Percentiles rank a stretch among this genome's conserved stretches.
phyloP scores from a whole-genome alignment of 2,329 filamentous ascomycete genomes.

The Aspergillus alliaceus region DNA sequence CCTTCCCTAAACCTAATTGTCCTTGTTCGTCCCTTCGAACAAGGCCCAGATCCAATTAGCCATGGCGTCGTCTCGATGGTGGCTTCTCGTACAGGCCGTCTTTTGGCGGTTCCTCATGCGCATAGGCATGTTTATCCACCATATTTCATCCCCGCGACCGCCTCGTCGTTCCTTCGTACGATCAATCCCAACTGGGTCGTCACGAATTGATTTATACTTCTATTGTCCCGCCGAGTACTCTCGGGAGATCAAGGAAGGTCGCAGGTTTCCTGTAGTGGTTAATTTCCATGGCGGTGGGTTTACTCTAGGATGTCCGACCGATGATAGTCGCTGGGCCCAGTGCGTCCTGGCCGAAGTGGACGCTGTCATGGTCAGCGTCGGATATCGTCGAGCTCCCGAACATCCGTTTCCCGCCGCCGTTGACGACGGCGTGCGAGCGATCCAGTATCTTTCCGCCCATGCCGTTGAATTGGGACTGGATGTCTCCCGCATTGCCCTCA shows the following conservation, averaged over 20 bases:
- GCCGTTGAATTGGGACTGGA: constrained; percentile 59
- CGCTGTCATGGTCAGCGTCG: constrained; percentile 61
- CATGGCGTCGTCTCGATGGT: constrained; percentile 52
- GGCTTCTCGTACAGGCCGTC: constrained; percentile 62
- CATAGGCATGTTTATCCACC: constrained; percentile 69
- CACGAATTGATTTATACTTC: constrained; percentile 57
- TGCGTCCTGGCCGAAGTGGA: constrained; percentile 56
- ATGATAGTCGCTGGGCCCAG: constrained; percentile 61
- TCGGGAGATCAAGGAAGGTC: constrained; percentile 33
- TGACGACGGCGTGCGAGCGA: constrained; percentile 63
- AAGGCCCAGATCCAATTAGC: constrained; percentile 1
- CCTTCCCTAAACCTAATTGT: background rate
- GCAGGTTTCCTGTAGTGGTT: constrained; percentile 58
- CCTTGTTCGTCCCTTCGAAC: background rate
- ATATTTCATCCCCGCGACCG: constrained; percentile 60
- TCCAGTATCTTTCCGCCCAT: constrained; percentile 59
- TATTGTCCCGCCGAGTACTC: constrained; percentile 55
- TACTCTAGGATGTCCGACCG: constrained; percentile 58
- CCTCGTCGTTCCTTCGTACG: constrained; percentile 61
- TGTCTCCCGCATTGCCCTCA: constrained; percentile 56
- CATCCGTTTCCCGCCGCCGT: constrained; percentile 63
- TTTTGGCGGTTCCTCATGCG: constrained; percentile 69
- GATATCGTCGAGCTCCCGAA: constrained; percentile 62
- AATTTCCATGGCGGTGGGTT: constrained; percentile 68
- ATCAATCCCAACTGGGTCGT: constrained; percentile 52